These are phyloP conservation scores for Globisporangium paddicum DNA, from an alignment of 352 stramenopile genomes.

Conservation along the genomic window DNA sequence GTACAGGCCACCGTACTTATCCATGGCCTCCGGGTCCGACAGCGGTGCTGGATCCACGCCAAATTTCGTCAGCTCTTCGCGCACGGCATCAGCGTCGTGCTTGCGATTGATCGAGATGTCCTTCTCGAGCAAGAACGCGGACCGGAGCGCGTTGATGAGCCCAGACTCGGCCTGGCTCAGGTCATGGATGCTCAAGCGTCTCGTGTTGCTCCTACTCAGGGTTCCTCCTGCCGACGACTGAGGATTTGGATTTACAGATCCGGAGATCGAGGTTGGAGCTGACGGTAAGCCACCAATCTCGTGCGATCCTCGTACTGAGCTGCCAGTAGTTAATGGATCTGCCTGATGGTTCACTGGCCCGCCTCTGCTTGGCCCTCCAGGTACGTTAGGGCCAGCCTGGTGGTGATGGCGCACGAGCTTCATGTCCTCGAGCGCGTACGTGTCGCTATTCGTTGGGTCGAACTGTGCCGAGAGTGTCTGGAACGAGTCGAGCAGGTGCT, in stretches of 20 bases:
- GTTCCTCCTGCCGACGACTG: background rate
- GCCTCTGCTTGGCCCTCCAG: background rate
- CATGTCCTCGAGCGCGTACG: conserved; percentile 37
- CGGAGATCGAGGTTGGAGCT: background rate
- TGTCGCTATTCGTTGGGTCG: conserved; percentile 28
- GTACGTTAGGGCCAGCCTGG: background rate
- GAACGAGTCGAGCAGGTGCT: conserved; percentile 59
- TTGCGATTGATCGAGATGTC: conserved; percentile 57
- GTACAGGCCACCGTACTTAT: conserved; percentile 54
- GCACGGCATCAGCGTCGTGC: conserved; percentile 27
- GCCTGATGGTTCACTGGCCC: background rate
- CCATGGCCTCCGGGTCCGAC: conserved; percentile 15
- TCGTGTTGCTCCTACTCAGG: conserved; percentile 24
- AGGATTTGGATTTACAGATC: background rate
- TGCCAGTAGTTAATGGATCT: background rate
- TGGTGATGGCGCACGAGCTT: conserved; percentile 13
- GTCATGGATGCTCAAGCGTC: conserved; percentile 36
- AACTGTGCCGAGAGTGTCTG: conserved; percentile 55
- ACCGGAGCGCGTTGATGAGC: conserved; percentile 52
- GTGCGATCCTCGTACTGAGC: background rate
- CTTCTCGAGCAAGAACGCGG: conserved; percentile 67
- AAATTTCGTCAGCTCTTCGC: conserved; percentile 56
- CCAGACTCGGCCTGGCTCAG: conserved; percentile 40
- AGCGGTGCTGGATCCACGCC: conserved; percentile 21
- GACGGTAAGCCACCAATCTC: background rate